A percentile compares a stretch with the other conserved stretches of the same genome.
Evolutionary conservation across 2,329 filamentous ascomycete species (phyloP).

Genomic region (Fonsecaea pedrosoi): DNA sequence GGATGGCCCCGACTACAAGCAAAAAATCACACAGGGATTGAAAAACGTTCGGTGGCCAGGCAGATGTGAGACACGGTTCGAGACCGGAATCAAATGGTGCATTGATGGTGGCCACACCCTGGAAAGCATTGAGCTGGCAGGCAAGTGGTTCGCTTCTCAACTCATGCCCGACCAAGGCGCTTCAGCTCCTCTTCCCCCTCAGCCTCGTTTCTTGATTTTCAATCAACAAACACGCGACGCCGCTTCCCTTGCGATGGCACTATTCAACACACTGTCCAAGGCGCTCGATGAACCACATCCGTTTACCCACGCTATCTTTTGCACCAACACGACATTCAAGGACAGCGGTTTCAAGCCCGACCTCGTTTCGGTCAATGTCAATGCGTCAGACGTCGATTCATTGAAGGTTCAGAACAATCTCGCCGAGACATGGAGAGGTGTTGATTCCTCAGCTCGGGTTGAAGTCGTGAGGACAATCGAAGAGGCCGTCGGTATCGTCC

Average conservation of each 20-base stretch:
- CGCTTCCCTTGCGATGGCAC: slow-evolving; percentile 64
- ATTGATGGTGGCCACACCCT: slow-evolving; percentile 88
- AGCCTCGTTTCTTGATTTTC: slow-evolving; percentile 73
- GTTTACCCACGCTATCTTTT: slow-evolving; percentile 80
- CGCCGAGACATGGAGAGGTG: slow-evolving; percentile 64
- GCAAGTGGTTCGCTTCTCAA: slow-evolving; percentile 73
- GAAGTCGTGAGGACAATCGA: slow-evolving; percentile 70
- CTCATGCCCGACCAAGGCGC: slow-evolving; percentile 43
- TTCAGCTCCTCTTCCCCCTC: slow-evolving; percentile 36
- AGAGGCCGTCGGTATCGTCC: slow-evolving; percentile 69
- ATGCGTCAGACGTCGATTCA: slow-evolving; percentile 62
- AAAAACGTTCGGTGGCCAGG: slow-evolving; percentile 73
- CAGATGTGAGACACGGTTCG: slow-evolving; percentile 73
- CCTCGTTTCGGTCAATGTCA: slow-evolving; percentile 67
- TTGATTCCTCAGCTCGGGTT: slow-evolving; percentile 61
- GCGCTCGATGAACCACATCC: slow-evolving; percentile 50
- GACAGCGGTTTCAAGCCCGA: slow-evolving; percentile 68
- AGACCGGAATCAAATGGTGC: slow-evolving; percentile 71
- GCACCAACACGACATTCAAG: slow-evolving; percentile 74
- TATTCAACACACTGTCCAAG: slow-evolving; percentile 64
- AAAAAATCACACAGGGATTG: slow-evolving; percentile 68
- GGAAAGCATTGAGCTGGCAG: slow-evolving; percentile 79
- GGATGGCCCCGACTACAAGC: slow-evolving; percentile 12
- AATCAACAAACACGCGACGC: slow-evolving; percentile 91
- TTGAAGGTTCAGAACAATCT: slow-evolving; percentile 72